Evolutionary conservation across 2,329 filamentous ascomycete species (phyloP).

Genomic region (Phaeoacremonium minimum): DNA sequence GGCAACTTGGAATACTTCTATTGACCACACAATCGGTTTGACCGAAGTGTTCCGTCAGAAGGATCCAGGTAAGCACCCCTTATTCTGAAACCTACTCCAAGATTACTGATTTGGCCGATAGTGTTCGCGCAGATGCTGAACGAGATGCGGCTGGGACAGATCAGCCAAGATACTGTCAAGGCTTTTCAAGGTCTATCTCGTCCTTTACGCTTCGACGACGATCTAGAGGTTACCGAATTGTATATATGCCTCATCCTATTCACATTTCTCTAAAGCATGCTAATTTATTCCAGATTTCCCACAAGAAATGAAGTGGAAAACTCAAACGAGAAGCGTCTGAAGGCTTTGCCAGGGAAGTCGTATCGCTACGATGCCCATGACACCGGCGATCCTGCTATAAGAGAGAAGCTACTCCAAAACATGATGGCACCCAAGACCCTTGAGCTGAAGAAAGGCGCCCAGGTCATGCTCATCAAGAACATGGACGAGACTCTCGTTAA

Average conservation of each 20-base stretch:
- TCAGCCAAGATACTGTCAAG: conserved; percentile 70
- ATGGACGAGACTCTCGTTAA: conserved; percentile 93
- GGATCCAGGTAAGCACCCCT: conserved; percentile 55
- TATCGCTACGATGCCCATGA: conserved; percentile 72
- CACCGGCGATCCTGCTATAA: conserved; percentile 64
- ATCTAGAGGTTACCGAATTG: conserved; percentile 80
- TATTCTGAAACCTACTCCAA: background rate
- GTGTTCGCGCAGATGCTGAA: conserved; percentile 94
- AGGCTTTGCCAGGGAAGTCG: conserved; percentile 62
- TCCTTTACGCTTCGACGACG: conserved; percentile 67
- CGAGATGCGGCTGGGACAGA: conserved; percentile 87
- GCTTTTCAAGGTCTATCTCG: conserved; percentile 72
- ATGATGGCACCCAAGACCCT: conserved; percentile 89
- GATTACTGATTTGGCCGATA: conserved; percentile 24
- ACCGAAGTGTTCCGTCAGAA: conserved; percentile 96
- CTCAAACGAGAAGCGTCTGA: conserved; percentile 74
- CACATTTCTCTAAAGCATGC: conserved; percentile 14
- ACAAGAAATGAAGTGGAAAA: conserved; percentile 85
- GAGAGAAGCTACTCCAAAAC: conserved; percentile 76
- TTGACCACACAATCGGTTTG: conserved; percentile 91
- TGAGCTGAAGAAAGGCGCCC: conserved; percentile 82
- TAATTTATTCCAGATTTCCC: conserved; percentile 56
- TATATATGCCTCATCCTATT: conserved; percentile 22
- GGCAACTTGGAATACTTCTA: conserved; percentile 83
- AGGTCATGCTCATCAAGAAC: conserved; percentile 99